Base-by-base conservation (phyloP, 768 basidiomycete species). In the Megacollybia marginata region DNA sequence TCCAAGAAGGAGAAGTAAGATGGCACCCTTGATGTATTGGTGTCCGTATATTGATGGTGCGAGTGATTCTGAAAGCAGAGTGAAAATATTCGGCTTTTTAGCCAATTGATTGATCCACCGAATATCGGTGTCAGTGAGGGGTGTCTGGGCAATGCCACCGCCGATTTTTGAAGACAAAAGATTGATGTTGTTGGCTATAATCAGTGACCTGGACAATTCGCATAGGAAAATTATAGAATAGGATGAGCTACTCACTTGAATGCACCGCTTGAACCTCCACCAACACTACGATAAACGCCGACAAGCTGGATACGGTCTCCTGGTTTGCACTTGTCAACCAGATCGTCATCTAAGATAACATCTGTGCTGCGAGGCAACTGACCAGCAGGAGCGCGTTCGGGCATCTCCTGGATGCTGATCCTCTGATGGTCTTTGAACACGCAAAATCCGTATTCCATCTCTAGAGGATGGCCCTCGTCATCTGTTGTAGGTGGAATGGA, bases 391-490 rank as follows among this genome's bases (percentile, higher is more conserved):
- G 96, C 94, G 19, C 96, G 83, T 68, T 99, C 96, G 2, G 96
- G 96, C 95, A 99, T 98, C 63, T 99, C 96, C 70, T 99, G 96
- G 54, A 99, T 98, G 65, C 85, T 92, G 62, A 98, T 90, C 55
- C 92, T 83, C 67, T 99, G 96, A 66, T 98, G 92, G 68, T 99
- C 96, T 50, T 90, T 76, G 72, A 96, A 99, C 8, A 88, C 80
- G 62, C 88, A 91, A 54, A 85, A 73, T 5, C 96, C 96, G 62
- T 83, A 98, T 69, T 99, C 96, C 57, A 85, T 96, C 66, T 92
- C 81, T 45, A 99, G 71, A 18, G 80, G 72, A 60, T 83, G 80
- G 2, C 92, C 94, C 48, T 95, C 87, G 38, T 93, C 93, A 64
- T 98, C 93, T 42, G 83, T 83, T 66, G 92, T 87, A 5, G 96